Evolutionary conservation across 768 basidiomycete species (phyloP).

Genomic region (Kwoniella mangroviensis): DNA sequence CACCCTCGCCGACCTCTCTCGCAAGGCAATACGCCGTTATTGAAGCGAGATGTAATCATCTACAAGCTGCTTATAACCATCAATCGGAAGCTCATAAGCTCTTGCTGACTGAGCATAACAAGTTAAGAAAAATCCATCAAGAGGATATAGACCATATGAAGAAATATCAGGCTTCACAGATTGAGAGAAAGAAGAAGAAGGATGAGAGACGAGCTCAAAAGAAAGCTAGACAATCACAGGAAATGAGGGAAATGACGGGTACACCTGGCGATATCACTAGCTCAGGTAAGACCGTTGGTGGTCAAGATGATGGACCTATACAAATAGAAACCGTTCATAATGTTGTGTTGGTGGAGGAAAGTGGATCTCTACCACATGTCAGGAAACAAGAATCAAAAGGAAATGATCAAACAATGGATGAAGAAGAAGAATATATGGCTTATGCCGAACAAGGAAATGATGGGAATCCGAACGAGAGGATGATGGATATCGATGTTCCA

Average conservation of each 20-base stretch:
- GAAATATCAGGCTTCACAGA: conserved; percentile 39
- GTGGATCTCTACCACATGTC: conserved; percentile 11
- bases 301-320: neutral
- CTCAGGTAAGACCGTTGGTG: conserved; percentile 2
- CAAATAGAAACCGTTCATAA: neutral
- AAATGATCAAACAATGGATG: neutral
- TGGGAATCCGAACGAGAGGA: neutral
- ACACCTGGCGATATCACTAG: neutral
- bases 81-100: conserved; percentile 30
- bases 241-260: neutral
- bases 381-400: neutral
- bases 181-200: conserved; percentile 29
- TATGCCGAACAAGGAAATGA: neutral
- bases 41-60: neutral
- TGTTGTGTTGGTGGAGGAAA: conserved; percentile 22
- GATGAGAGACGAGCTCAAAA: conserved; percentile 25
- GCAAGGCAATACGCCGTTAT: neutral
- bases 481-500: neutral
- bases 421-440: conserved; percentile 8
- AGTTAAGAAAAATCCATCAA: conserved; percentile 25
- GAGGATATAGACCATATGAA: conserved; percentile 43
- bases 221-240: conserved; percentile 14
- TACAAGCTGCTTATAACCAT: conserved; percentile 21
- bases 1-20: neutral
- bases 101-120: conserved; percentile 25